These are phyloP conservation scores for Leccinum huronense DNA, from an alignment of 1,284 basidiomycete species.

Conservation along the genomic window DNA sequence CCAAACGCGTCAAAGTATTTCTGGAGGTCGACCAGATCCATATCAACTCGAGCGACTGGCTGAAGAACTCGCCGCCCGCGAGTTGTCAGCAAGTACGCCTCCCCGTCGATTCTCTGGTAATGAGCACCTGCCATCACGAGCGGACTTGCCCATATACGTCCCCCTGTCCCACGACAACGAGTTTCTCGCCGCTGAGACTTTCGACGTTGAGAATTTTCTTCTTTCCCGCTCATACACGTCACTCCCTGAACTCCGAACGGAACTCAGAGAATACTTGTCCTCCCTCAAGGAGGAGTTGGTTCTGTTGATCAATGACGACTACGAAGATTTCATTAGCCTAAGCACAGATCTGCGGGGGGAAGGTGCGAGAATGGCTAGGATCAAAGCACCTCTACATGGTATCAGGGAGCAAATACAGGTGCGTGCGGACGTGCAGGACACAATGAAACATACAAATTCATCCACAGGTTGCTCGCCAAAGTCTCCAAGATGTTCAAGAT, in stretches of 20 bases:
- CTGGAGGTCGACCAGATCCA: slow-evolving; percentile 42
- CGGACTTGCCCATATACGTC: slow-evolving; percentile 68
- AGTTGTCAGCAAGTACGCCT: slow-evolving; percentile 34
- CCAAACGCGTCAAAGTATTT: slow-evolving; percentile 18
- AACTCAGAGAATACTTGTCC: slow-evolving; percentile 83
- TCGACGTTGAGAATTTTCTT: slow-evolving; percentile 86
- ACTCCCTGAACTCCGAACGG: slow-evolving; percentile 81
- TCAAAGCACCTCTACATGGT: slow-evolving; percentile 63
- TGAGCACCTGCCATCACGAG: slow-evolving; percentile 17
- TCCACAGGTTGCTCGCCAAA: slow-evolving; percentile 58
- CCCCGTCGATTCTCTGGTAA: slow-evolving; percentile 7
- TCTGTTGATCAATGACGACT: slow-evolving; percentile 95
- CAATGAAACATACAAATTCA: neutral
- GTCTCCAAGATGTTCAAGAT: slow-evolving; percentile 66
- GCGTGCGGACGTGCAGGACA: slow-evolving; percentile 29
- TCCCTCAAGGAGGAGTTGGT: slow-evolving; percentile 90
- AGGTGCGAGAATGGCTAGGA: slow-evolving; percentile 63
- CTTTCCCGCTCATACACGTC: slow-evolving; percentile 85
- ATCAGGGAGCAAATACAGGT: slow-evolving; percentile 73
- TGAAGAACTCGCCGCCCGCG: slow-evolving; percentile 65
- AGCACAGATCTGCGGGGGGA: slow-evolving; percentile 88
- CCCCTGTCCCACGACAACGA: slow-evolving; percentile 81
- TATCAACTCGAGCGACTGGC: slow-evolving; percentile 70
- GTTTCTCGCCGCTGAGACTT: slow-evolving; percentile 64
- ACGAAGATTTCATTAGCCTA: slow-evolving; percentile 95